Evolutionary conservation across 352 stramenopile species (phyloP).

Genomic region (Thalassiosira ordinaria): DNA sequence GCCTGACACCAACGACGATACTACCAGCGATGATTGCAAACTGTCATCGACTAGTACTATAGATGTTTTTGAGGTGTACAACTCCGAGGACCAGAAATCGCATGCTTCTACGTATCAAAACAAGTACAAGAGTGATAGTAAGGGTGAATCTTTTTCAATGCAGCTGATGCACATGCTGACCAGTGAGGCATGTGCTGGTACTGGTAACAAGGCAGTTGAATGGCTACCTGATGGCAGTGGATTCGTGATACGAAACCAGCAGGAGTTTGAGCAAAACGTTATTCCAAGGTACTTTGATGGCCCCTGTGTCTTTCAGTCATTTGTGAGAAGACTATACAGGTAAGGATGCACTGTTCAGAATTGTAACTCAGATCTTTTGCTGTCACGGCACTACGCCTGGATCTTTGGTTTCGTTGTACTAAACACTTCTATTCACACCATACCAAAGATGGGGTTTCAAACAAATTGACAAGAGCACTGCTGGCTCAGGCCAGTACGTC

Average conservation of each 20-base stretch:
- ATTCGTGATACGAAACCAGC: slow-evolving; percentile 21
- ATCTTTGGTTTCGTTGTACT: too few species aligned
- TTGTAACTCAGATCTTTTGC: too few species aligned
- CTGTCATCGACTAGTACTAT: background rate
- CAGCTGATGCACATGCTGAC: slow-evolving; percentile 19
- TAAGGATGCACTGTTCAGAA: slow-evolving; percentile 2
- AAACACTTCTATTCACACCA: too few species aligned
- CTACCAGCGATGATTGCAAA: slow-evolving; percentile 20
- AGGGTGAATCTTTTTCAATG: slow-evolving; percentile 21
- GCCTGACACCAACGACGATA: slow-evolving; percentile 16
- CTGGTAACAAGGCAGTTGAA: slow-evolving; percentile 14
- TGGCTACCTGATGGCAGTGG: slow-evolving; percentile 23
- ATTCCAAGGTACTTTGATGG: slow-evolving; percentile 26
- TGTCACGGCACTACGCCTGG: too few species aligned
- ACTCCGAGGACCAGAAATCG: background rate
- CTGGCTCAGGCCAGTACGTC: slow-evolving; percentile 21
- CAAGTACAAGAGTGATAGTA: background rate
- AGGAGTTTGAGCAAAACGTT: slow-evolving; percentile 6
- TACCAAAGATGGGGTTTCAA: slow-evolving; percentile 25
- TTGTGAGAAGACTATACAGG: slow-evolving; percentile 27
- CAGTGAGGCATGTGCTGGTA: slow-evolving; percentile 6
- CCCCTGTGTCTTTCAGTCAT: slow-evolving; percentile 23
- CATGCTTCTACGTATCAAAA: background rate
- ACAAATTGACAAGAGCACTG: slow-evolving; percentile 25
- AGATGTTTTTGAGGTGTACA: background rate